Conservation (phyloP, 257 asterid genomes). For the Ophiorrhiza pumila region DNA sequence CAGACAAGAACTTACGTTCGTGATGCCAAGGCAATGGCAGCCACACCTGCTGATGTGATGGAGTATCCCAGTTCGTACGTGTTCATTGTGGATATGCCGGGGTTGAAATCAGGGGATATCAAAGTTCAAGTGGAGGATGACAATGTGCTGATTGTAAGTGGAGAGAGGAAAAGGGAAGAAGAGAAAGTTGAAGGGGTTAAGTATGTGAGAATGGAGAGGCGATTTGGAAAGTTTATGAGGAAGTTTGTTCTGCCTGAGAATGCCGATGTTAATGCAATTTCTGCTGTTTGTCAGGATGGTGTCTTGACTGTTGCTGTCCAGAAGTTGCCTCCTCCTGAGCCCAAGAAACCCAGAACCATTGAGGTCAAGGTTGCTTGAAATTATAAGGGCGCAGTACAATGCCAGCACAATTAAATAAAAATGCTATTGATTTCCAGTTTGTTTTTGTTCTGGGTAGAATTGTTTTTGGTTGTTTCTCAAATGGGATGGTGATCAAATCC, state of each 20-base stretch:
- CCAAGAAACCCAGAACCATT: slow-evolving; percentile 74
- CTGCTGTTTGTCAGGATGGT: slow-evolving; percentile 75
- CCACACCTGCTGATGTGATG: slow-evolving; percentile 74
- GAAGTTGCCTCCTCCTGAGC: slow-evolving; percentile 82
- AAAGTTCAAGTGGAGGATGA: slow-evolving; percentile 73
- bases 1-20: slow-evolving; percentile 60
- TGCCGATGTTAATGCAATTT: slow-evolving; percentile 52
- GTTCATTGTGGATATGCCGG: slow-evolving; percentile 77
- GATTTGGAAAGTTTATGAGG: slow-evolving; percentile 72
- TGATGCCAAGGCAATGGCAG: slow-evolving; percentile 74
- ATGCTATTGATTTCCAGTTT: no score
- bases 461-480: background rate
- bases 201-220: slow-evolving; percentile 72
- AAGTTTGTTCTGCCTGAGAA: slow-evolving; percentile 74
- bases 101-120: slow-evolving; percentile 63
- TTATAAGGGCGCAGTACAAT: no score
- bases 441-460: background rate
- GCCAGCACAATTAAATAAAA: no score
- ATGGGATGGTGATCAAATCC: background rate
- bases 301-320: slow-evolving; percentile 67
- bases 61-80: slow-evolving; percentile 53
- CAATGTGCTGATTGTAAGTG: slow-evolving; percentile 49
- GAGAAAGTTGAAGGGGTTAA: slow-evolving; percentile 49
- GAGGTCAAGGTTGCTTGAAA: slow-evolving; percentile 56
- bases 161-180: slow-evolving; percentile 61